Evolutionary conservation across 2,329 filamentous ascomycete genomes (phyloP).

Genomic region (Helotiales sp.): DNA sequence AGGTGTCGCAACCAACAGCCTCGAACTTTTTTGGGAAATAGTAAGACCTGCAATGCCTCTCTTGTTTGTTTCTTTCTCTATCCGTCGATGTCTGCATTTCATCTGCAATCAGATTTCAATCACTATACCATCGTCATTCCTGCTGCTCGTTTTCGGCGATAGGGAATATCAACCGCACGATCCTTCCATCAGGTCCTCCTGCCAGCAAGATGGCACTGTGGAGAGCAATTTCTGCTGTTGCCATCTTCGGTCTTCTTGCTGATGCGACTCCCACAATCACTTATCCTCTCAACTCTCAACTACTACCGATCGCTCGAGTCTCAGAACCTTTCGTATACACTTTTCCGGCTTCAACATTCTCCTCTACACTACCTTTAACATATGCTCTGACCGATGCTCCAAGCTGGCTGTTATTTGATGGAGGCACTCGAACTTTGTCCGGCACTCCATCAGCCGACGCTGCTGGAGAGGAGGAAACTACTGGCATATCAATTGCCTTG

Average conservation of each 20-base stretch:
- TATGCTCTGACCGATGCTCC: slow-evolving; percentile 70
- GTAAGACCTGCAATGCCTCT: slow-evolving; percentile 12
- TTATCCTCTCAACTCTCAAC: slow-evolving; percentile 82
- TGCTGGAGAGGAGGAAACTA: slow-evolving; percentile 54
- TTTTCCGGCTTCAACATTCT: slow-evolving; percentile 75
- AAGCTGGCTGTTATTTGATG: slow-evolving; percentile 73
- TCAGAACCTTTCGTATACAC: slow-evolving; percentile 67
- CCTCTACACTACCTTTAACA: slow-evolving; percentile 56
- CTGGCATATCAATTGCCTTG: slow-evolving; percentile 53
- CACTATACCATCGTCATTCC: slow-evolving; percentile 2
- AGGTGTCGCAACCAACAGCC: slow-evolving; percentile 26
- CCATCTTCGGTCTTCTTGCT: slow-evolving; percentile 21
- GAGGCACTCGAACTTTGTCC: slow-evolving; percentile 61
- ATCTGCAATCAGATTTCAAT: background rate
- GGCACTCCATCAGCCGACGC: slow-evolving; percentile 65
- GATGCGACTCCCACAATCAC: slow-evolving; percentile 41
- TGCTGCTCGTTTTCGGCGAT: background rate
- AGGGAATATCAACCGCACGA: background rate
- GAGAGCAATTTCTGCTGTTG: slow-evolving; percentile 13
- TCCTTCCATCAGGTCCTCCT: background rate
- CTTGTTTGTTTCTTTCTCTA: slow-evolving; percentile 11
- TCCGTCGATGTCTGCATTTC: slow-evolving; percentile 10
- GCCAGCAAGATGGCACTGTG: slow-evolving; percentile 25
- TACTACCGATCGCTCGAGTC: slow-evolving; percentile 75
- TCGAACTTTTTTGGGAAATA: slow-evolving; percentile 23